Percentiles rank a stretch among this genome's conserved stretches.
Conservation (phyloP, 2,329 filamentous ascomycete genomes). For the Amphichorda felina region DNA sequence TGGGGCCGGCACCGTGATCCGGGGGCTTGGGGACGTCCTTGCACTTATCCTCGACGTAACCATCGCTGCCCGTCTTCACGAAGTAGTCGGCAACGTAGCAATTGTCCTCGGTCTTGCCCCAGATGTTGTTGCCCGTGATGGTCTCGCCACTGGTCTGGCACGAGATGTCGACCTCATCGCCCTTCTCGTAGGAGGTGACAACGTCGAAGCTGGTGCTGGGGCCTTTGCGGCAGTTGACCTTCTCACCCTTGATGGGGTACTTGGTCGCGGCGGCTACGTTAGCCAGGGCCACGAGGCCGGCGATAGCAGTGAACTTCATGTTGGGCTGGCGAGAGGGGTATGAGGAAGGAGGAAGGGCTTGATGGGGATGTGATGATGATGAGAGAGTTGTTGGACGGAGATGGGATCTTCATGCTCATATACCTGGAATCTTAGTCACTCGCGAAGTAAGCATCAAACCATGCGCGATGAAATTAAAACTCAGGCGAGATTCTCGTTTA, state of each 20-base stretch:
- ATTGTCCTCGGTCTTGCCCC: slow-evolving; percentile 1
- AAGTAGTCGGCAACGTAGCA: slow-evolving; percentile 2
- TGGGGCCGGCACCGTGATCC: not conserved
- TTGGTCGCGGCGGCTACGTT: not conserved
- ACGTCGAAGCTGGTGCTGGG: not conserved
- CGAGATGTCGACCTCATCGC: not conserved
- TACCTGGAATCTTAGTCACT: no score
- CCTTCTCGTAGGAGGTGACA: not conserved
- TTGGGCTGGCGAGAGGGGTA: not conserved
- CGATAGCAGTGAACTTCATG: not conserved
- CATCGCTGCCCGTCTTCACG: not conserved
- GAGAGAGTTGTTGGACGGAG: no score
- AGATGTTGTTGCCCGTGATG: slow-evolving; percentile 1
- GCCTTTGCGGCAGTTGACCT: slow-evolving; percentile 1
- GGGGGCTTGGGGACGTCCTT: not conserved
- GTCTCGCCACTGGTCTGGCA: not conserved
- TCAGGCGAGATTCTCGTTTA: no score
- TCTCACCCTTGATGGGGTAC: slow-evolving; percentile 1
- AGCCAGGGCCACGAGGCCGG: not conserved
- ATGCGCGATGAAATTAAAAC: no score
- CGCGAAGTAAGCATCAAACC: no score
- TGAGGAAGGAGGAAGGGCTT: not conserved
- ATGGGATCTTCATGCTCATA: no score
- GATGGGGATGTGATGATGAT: not conserved
- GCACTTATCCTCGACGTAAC: not conserved